phyloP scores from a whole-genome alignment of 805 yeast genomes.

The Kazachstania viticola region DNA sequence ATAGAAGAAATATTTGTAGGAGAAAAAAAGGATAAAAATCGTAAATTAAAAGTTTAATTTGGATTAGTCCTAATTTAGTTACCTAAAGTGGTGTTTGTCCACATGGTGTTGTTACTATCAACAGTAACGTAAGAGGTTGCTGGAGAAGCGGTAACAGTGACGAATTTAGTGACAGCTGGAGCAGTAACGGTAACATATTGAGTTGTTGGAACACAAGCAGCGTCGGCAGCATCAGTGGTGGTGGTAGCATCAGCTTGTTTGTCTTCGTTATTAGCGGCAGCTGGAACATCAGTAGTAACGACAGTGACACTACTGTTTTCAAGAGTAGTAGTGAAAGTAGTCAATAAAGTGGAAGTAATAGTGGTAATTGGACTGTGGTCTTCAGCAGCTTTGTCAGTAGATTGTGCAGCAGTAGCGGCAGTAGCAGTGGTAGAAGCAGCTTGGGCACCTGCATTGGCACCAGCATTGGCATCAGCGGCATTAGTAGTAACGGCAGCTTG shows the following conservation, averaged over 20 bases:
- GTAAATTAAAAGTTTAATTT: background rate
- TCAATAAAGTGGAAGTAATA: slow-evolving; percentile 7
- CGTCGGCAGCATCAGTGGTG: slow-evolving; percentile 4
- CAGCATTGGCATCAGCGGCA: background rate
- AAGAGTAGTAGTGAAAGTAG: slow-evolving; percentile 3
- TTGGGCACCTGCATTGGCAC: background rate
- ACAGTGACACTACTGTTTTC: background rate
- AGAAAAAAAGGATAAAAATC: too few species aligned
- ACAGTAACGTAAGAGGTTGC: slow-evolving; percentile 10
- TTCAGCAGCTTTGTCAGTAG: too few species aligned
- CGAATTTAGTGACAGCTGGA: slow-evolving; percentile 8
- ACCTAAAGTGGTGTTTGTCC: slow-evolving; percentile 1
- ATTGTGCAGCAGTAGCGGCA: background rate
- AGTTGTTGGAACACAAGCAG: slow-evolving; percentile 10
- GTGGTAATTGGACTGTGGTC: background rate
- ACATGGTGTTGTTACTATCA: background rate
- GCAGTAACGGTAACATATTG: slow-evolving; percentile 16
- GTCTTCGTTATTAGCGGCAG: background rate
- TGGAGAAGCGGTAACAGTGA: slow-evolving; percentile 6
- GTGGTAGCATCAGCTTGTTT: slow-evolving; percentile 2
- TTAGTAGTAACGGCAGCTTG: slow-evolving; percentile 1
- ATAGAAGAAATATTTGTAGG: too few species aligned
- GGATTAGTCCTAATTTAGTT: background rate
- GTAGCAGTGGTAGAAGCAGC: slow-evolving; percentile 2
- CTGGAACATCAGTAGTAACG: slow-evolving; percentile 1